Evolutionary conservation across 176 grass and related monocot species (phyloP), one percentile per base, ranked within the genome.

Genomic region (Calamus simplicifolius): DNA sequence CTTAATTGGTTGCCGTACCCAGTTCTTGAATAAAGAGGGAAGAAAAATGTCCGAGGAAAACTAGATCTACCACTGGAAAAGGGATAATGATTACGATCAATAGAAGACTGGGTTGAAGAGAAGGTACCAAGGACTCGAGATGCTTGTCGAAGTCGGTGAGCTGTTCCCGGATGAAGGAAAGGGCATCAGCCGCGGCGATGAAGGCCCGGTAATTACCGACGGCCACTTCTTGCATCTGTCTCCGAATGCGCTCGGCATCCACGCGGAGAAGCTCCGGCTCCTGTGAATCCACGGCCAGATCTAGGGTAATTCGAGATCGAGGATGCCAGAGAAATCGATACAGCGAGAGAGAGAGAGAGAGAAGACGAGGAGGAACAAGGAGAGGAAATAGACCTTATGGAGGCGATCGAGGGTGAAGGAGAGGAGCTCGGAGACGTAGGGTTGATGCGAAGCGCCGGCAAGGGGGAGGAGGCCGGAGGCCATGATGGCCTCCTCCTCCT

Each of bases 221-320:
- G 6, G 94, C 94, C 69, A 98, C 94, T 75, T 98, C 94, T 78
- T 98, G 94, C 94, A 98, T 98, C 82, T 98, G 94, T 75, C 88
- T 78, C 75, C 81, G 74, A 70, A 98, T 84, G 54, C 94, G 81
- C 79, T 98, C 94, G n/a, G 83, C 93, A 56, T 98, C 93, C 70
- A 98, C 88, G 71, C 84, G 82, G 60, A 98, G 76, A 56, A 98
- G 72, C 84, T 98, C 93, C 61, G 93, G 93, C 73, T 98, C 93
- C 93, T 98, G 73, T 64, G n/a, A 43, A 25, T 28, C 15, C 65
- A 65, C n/a, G 25, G 43, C 18, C 38, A 12, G 14, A 55, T 51
- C 73, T 63, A 43, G 35, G 35, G 35, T 43, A 43, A 10, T 43
- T 43, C 13, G 35, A 43, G 35, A 43, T 43, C 35, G 35, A 13